Evolutionary conservation across 805 yeast species (phyloP).

Genomic region (Tetrapisispora namnaoensis): DNA sequence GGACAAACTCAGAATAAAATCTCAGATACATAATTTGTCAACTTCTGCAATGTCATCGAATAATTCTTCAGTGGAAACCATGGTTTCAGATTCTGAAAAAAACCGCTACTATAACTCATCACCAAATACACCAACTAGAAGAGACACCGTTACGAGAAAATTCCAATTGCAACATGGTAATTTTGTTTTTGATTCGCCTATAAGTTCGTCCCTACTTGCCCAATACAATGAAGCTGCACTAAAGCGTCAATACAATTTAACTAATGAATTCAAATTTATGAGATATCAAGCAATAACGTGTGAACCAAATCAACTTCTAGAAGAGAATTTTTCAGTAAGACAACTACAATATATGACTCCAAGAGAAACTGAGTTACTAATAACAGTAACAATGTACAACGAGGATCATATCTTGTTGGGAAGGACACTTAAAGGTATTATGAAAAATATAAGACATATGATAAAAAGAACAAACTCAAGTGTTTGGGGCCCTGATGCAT

Average conservation of each 20-base stretch:
- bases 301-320: slow-evolving; percentile 64
- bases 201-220: slow-evolving; percentile 53
- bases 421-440: slow-evolving; percentile 80
- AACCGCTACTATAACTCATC: not conserved
- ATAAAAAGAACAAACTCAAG: slow-evolving; percentile 52
- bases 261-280: slow-evolving; percentile 66
- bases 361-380: slow-evolving; percentile 73
- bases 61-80: not conserved
- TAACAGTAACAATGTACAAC: slow-evolving; percentile 83
- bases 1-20: not conserved
- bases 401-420: slow-evolving; percentile 79
- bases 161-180: slow-evolving; percentile 49
- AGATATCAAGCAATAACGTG: slow-evolving; percentile 92
- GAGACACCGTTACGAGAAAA: slow-evolving; percentile 14
- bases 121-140: not conserved
- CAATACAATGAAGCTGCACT: slow-evolving; percentile 38
- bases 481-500: slow-evolving; percentile 87
- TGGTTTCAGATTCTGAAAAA: not conserved
- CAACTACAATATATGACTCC: slow-evolving; percentile 72
- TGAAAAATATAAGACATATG: slow-evolving; percentile 74
- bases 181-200: slow-evolving; percentile 81
- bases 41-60: not conserved
- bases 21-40: not conserved
- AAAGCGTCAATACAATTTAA: slow-evolving; percentile 29
- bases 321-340: slow-evolving; percentile 64